Evolutionary conservation across 2,329 filamentous ascomycete genomes (phyloP), one percentile per base, ranked within the genome.

Genomic region (Talaromyces sp.): DNA sequence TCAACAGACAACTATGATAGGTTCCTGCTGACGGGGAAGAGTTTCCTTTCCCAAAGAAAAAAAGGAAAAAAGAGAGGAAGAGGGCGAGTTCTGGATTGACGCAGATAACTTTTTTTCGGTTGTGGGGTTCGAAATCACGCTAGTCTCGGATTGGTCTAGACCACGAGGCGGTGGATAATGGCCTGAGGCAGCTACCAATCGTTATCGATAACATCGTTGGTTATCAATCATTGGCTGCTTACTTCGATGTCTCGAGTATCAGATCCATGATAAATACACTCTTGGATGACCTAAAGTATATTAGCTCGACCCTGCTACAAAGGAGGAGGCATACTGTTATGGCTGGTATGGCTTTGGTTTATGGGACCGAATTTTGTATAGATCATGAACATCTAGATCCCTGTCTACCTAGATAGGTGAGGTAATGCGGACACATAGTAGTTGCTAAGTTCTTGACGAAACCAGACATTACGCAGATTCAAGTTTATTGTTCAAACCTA

Each of bases 1-100:
- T 78, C 82, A 79, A 81, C 77, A 78, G 74, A 77, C 70, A 70
- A 75, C 73, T 67, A 74, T 73, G 69, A 71, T 79, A 79, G 78
- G 75, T 77, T 79, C 78, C 76, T 81, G 81, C 81, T 83, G 84
- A 84, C 84, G 85, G 85, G 85, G 83, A 82, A 84, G 85, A 84
- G 81, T 79, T 76, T 77, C 78, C 82, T 84, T 84, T 82, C 82
- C 83, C 83, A 83, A 84, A 80, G 79, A 78, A 79, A 81, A 77
- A 79, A 81, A 78, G 79, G 74, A 79, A 78, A 72, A 74, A 75
- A 75, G 66, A 69, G 74, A 61, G 35, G 54, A 52, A 62, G 43
- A 50, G 50, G 45, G 49, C 59, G 54, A 56, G 22, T 45, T 35
- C 41, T 45, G 33, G 37, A 39, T 49, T 37, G 52, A 33, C 25